A percentile compares a stretch with the other conserved stretches of the same genome.
Conservation (phyloP, 1,284 basidiomycete genomes). For the Phylloporus sp. region DNA sequence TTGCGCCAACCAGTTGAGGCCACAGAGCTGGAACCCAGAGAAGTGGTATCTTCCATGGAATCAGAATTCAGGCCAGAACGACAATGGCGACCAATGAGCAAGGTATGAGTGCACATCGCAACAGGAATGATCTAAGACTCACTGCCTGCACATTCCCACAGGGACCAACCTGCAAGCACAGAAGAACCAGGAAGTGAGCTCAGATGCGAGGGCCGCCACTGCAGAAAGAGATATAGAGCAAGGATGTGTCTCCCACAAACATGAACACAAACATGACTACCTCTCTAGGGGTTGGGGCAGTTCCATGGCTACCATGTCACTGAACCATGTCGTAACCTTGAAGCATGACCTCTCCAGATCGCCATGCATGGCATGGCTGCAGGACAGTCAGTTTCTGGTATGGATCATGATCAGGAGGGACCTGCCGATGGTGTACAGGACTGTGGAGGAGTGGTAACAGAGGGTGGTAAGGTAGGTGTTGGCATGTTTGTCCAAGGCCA, state of each 20-base stretch:
- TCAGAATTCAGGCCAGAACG: constrained; percentile 31
- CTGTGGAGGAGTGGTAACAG: constrained; percentile 41
- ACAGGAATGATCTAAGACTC: neutral
- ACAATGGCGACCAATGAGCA: constrained; percentile 11
- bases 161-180: neutral
- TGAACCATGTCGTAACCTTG: too few relatives aligned
- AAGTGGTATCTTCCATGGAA: constrained; percentile 30
- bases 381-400: constrained; percentile 36
- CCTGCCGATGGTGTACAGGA: constrained; percentile 40
- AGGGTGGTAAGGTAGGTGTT: constrained; percentile 45
- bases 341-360: too few relatives aligned
- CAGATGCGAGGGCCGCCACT: too few relatives aligned
- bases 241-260: neutral
- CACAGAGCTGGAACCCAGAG: constrained; percentile 30
- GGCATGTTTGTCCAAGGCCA: constrained; percentile 32
- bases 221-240: too few relatives aligned
- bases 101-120: constrained; percentile 19
- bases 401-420: constrained; percentile 49
- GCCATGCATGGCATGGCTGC: too few relatives aligned
- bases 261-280: neutral
- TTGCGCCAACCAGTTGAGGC: neutral
- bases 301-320: too few relatives aligned
- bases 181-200: too few relatives aligned
- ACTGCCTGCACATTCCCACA: neutral
- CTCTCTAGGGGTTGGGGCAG: neutral